Conservation (phyloP, 1,284 basidiomycete species). For the Inonotus obliquus region DNA sequence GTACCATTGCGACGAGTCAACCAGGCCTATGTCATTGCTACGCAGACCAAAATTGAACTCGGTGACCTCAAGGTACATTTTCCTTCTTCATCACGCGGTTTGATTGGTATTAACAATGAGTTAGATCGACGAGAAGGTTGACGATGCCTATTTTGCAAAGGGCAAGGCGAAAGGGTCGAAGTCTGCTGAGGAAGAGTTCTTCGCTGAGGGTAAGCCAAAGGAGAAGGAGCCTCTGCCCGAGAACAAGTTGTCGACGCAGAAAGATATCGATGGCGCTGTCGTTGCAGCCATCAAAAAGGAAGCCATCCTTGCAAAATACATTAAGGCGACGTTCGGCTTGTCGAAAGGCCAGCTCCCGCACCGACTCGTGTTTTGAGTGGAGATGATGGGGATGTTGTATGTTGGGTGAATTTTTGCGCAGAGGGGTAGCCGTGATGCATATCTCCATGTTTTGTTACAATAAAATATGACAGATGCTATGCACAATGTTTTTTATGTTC, state of each 20-base stretch:
- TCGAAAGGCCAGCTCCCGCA: constrained; percentile 95
- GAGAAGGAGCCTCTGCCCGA: constrained; percentile 88
- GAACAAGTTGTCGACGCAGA: constrained; percentile 91
- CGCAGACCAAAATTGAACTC: constrained; percentile 93
- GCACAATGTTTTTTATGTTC: constrained; percentile 4
- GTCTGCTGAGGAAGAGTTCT: constrained; percentile 95
- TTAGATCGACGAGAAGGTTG: constrained; percentile 84
- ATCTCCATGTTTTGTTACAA: constrained; percentile 6
- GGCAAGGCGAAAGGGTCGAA: constrained; percentile 59
- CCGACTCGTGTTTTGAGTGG: constrained; percentile 73
- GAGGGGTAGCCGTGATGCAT: neutral
- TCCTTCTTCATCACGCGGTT: neutral
- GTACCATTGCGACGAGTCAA: constrained; percentile 97
- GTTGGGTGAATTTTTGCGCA: constrained; percentile 14
- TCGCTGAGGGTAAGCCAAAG: constrained; percentile 91
- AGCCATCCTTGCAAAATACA: constrained; percentile 90
- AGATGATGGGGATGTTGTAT: constrained; percentile 20
- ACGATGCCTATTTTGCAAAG: constrained; percentile 96
- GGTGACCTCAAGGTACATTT: constrained; percentile 65
- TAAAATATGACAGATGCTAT: constrained; percentile 7
- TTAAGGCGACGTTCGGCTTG: constrained; percentile 90
- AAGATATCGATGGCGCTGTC: constrained; percentile 84
- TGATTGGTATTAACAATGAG: neutral
- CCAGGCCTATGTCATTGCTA: constrained; percentile 99
- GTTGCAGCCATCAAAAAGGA: constrained; percentile 90